Evolutionary conservation across 2,329 filamentous ascomycete genomes (phyloP), one percentile per base, ranked within the genome.

Genomic region (Clarireedia paspali): DNA sequence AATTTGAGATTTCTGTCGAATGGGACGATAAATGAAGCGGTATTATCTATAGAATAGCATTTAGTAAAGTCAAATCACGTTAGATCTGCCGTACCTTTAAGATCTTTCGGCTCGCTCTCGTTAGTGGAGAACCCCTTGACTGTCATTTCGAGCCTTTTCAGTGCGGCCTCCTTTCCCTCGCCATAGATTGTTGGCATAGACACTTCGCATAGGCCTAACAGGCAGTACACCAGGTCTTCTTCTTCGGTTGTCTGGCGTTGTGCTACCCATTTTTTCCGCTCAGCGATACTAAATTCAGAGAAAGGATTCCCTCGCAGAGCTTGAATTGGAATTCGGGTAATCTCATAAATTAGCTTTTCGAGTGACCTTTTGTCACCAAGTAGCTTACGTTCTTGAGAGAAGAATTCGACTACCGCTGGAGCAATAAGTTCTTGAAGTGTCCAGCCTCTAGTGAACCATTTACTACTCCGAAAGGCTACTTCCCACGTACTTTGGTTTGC

Each of bases 111-210:
- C 20, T 20, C 20, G 20, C 20, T 20, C 20, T 20, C 20, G 20
- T 20, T 20, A 20, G 2, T 20, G 20, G 20, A 20, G 20, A 20
- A 20, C 20, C 20, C 20, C 20, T 3, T 20, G 2, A 20, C 20
- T 20, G 20, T 20, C 20, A 20, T 20, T 20, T 20, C 20, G 20
- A 20, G 20, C 20, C 20, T 20, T 20, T 20, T 20, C 2, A 27
- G 7, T 27, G 26, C 26, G 17, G 30, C 30, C 15, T 50, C 39
- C 7, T 50, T 34, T 0, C 70, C 69, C 48, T 73, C 70, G 1
- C 74, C 74, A 50, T 77, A 77, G 0, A 75, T 44, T 2, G 75
- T 58, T 0, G 74, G 69, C 70, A 77, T 74, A 34, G 72, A 70
- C 20, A 77, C 66, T 1, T 65, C 64, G 27, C 77, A 76, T 0